A percentile compares a stretch with the other conserved stretches of the same genome.
These are phyloP conservation scores for Coemansia interrupta DNA, from an alignment of 192 early-diverging fungal genomes.

Conservation along the genomic window DNA sequence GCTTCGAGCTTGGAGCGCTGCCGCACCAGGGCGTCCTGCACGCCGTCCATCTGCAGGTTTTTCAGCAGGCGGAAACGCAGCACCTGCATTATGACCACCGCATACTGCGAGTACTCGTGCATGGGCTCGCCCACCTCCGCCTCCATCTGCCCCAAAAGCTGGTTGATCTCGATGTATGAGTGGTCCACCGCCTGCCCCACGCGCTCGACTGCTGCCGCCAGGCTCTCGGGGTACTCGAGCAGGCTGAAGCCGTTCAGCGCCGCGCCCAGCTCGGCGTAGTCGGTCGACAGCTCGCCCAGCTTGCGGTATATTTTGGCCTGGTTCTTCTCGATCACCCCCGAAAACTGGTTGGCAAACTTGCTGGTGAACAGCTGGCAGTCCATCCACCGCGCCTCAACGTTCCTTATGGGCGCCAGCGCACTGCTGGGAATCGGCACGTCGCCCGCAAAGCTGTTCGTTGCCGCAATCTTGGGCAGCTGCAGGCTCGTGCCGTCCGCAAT, in stretches of 20 bases:
- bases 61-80: conserved; percentile 80
- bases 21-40: conserved; percentile 66
- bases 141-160: conserved; percentile 71
- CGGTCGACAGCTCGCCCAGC: conserved; percentile 69
- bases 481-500: conserved; percentile 35
- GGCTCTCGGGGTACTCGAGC: conserved; percentile 60
- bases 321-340: conserved; percentile 65
- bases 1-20: conserved; percentile 64
- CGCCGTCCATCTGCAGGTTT: conserved; percentile 80
- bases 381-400: conserved; percentile 80
- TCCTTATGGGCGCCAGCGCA: conserved; percentile 57
- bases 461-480: conserved; percentile 49
- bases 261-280: conserved; percentile 86
- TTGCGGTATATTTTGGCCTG: conserved; percentile 71
- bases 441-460: conserved; percentile 34
- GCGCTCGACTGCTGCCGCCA: conserved; percentile 85
- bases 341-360: conserved; percentile 79
- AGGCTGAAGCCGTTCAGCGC: conserved; percentile 94
- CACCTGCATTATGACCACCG: conserved; percentile 80
- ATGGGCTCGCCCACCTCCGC: conserved; percentile 77
- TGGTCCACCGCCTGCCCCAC: conserved; percentile 91
- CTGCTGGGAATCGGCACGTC: conserved; percentile 56
- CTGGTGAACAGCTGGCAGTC: conserved; percentile 90
- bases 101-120: conserved; percentile 86
- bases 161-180: conserved; percentile 68